Percentiles rank a stretch among this genome's conserved stretches.
These are phyloP conservation scores for Cucurbitaria berberidis DNA, from an alignment of 2,329 filamentous ascomycete genomes.

Conservation along the genomic window DNA sequence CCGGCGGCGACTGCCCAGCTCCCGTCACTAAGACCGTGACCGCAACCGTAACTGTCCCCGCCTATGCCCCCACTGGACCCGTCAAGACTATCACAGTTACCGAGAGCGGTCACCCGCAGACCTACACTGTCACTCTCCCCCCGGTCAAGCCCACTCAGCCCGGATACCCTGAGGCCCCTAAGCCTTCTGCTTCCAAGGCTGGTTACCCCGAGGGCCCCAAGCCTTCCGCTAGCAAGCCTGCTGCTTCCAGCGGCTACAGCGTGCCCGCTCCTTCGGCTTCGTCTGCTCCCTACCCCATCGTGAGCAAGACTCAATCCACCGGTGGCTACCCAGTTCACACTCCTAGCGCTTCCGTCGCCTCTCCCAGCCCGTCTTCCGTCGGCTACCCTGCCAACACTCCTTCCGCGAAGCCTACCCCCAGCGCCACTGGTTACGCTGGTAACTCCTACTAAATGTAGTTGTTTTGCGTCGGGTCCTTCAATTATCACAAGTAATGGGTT, in stretches of 20 bases:
- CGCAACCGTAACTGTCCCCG: constrained; percentile 13
- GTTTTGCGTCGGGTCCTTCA: constrained; percentile 5
- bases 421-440: constrained; percentile 19
- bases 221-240: constrained; percentile 8
- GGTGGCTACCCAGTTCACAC: constrained; percentile 6
- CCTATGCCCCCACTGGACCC: constrained; percentile 18
- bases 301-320: constrained; percentile 7
- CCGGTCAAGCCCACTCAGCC: constrained; percentile 11
- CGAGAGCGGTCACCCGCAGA: constrained; percentile 25
- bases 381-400: constrained; percentile 14
- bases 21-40: constrained; percentile 36
- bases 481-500: constrained; percentile 7
- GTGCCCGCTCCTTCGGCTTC: constrained; percentile 11
- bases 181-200: constrained; percentile 12
- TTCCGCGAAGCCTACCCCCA: constrained; percentile 13
- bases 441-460: constrained; percentile 16
- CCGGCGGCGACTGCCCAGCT: constrained; percentile 31
- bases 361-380: not conserved
- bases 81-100: constrained; percentile 40
- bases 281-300: constrained; percentile 33
- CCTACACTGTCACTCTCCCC: constrained; percentile 32
- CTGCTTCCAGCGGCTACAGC: constrained; percentile 10
- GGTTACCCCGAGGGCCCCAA: constrained; percentile 15
- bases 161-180: constrained; percentile 8
- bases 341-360: not conserved